These are phyloP conservation scores for Gilbertella persicaria DNA, from an alignment of 371 early-diverging fungal genomes.

Conservation along the genomic window DNA sequence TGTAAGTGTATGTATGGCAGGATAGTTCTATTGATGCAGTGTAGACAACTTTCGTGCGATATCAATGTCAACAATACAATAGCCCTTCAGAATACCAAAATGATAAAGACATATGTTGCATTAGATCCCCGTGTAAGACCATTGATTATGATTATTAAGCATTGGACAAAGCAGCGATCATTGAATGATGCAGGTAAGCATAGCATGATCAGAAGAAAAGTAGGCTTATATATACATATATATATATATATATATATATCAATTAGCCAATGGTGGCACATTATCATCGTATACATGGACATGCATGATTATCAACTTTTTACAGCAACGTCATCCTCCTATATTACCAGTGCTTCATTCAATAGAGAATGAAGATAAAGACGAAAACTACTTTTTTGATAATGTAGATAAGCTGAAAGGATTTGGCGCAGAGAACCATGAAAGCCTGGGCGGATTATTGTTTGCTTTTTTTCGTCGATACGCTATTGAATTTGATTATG, in stretches of 20 bases:
- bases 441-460: slow-evolving; percentile 80
- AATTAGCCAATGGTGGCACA: slow-evolving; percentile 83
- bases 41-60: slow-evolving; percentile 71
- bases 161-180: slow-evolving; percentile 77
- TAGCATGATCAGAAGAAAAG: no score
- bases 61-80: slow-evolving; percentile 82
- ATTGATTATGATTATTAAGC: slow-evolving; percentile 75
- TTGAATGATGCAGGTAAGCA: slow-evolving; percentile 75
- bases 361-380: slow-evolving; percentile 23
- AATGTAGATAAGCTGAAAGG: slow-evolving; percentile 62
- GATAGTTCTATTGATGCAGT: background rate
- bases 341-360: slow-evolving; percentile 86
- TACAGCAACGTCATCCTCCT: slow-evolving; percentile 54
- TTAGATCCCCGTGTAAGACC: slow-evolving; percentile 81
- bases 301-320: slow-evolving; percentile 29
- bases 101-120: slow-evolving; percentile 78
- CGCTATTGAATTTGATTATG: slow-evolving; percentile 84
- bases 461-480: slow-evolving; percentile 83
- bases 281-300: slow-evolving; percentile 71
- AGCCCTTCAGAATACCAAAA: slow-evolving; percentile 76
- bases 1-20: slow-evolving; percentile 46
- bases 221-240: background rate
- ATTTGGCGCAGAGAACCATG: slow-evolving; percentile 70
- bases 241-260: background rate
- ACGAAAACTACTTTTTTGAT: slow-evolving; percentile 56